Base-by-base conservation (phyloP, 2,329 filamentous ascomycete genomes). In the Xylariales sp. region DNA sequence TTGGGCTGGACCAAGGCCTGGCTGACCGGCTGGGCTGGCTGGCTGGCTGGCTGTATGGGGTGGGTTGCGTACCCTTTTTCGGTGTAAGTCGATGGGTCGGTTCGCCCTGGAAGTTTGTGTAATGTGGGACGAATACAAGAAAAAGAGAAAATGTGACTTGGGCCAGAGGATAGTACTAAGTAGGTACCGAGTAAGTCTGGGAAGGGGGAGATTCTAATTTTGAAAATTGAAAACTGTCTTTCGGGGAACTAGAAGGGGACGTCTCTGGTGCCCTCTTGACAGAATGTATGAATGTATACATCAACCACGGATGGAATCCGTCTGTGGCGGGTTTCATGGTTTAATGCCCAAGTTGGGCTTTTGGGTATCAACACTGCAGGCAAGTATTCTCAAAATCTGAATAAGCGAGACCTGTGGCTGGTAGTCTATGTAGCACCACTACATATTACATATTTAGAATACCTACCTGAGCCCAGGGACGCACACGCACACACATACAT, bases 351-450 rank as follows among this genome's bases (percentile, higher is more conserved):
- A 76, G 70, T 75, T 63, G 69, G 71, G 68, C 67, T 67, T 67
- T 77, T 77, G 74, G 76, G 76, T 77, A 77, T 67, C 76, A 77
- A 77, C 73, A 71, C 71, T 52, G 65, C 60, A 62, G n/a, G 55
- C 64, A 56, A 12, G 60, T 67, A 50, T 58, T 34, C 46, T 68
- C 53, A 59, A 10, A 53, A 9, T 65, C 52, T 65, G 59, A 63
- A 70, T 69, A 71, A 71, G 69, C 62, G 60, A 68, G 59, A 68
- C 64, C 48, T 70, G 55, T 57, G 56, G 54, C 65, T 60, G 59
- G 55, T 43, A 43, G 43, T 52, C 45, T 56, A 56, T 41, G 30
- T 34, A 53, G 28, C 28, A 43, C 59, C 32, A 32, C 30, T n/a
- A 36, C 6, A 16, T 32, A 46, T 34, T n/a, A 36, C 6, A 16